Evolutionary conservation across 148 eudicot genomes (phyloP).

Genomic region (Heliamphora exappendiculata): DNA sequence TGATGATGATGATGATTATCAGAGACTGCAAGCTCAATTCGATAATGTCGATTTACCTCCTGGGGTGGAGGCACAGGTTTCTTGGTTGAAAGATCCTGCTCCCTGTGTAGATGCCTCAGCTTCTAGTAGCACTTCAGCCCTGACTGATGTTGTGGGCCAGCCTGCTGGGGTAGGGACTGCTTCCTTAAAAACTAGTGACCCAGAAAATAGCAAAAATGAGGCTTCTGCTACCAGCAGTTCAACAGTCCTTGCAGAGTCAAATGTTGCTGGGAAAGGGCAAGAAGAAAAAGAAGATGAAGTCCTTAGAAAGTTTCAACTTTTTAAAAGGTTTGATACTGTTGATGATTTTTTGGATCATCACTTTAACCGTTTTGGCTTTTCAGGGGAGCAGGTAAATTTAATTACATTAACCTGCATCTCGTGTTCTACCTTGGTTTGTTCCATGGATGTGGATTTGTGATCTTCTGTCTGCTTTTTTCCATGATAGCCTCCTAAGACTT

Average conservation of each 20-base stretch:
- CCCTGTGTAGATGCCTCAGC: slow-evolving; percentile 22
- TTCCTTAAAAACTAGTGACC: background rate
- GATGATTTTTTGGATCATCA: slow-evolving; percentile 66
- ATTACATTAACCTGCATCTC: background rate
- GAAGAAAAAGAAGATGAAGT: slow-evolving; percentile 41
- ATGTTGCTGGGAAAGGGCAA: slow-evolving; percentile 30
- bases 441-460: background rate
- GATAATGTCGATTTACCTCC: slow-evolving; percentile 84
- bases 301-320: slow-evolving; percentile 43
- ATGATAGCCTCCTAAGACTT: slow-evolving; percentile 47
- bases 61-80: slow-evolving; percentile 74
- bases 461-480: slow-evolving; percentile 2
- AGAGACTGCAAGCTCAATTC: slow-evolving; percentile 67
- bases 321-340: slow-evolving; percentile 66
- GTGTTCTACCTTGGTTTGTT: background rate
- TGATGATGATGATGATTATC: slow-evolving; percentile 42
- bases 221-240: slow-evolving; percentile 36
- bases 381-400: slow-evolving; percentile 40
- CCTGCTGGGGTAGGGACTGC: slow-evolving; percentile 11
- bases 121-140: slow-evolving; percentile 15
- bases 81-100: slow-evolving; percentile 48
- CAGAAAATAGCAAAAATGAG: background rate
- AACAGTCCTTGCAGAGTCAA: slow-evolving; percentile 23
- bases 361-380: slow-evolving; percentile 19
- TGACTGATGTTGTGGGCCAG: slow-evolving; percentile 6